Percentiles rank a stretch among this genome's conserved stretches.
phyloP scores from a whole-genome alignment of 1,284 basidiomycete genomes.

The Xanthoconium separans region DNA sequence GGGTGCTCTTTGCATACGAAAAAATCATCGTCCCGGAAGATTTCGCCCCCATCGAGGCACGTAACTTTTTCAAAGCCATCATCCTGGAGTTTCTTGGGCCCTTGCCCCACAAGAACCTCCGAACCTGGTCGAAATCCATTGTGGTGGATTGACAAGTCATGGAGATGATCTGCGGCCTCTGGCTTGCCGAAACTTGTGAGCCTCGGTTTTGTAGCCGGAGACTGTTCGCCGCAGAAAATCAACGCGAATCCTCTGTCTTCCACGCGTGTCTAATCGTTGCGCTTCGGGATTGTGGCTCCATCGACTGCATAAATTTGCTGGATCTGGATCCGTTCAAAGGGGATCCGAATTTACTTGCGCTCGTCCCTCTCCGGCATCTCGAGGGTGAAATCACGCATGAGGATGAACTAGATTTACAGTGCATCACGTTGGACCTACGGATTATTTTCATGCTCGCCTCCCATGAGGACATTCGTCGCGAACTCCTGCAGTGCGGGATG shows the following conservation, averaged over 20 bases:
- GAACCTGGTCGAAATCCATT: slow-evolving; percentile 25
- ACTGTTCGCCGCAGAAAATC: background rate
- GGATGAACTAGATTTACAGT: slow-evolving; percentile 18
- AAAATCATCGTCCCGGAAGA: slow-evolving; percentile 10
- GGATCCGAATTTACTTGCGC: slow-evolving; percentile 19
- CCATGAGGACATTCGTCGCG: slow-evolving; percentile 15
- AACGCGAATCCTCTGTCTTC: slow-evolving; percentile 31
- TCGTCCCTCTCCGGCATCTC: slow-evolving; percentile 24
- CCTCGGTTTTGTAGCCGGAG: slow-evolving; percentile 25
- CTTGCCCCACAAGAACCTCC: slow-evolving; percentile 19
- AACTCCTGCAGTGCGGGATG: slow-evolving; percentile 21
- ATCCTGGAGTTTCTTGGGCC: slow-evolving; percentile 29
- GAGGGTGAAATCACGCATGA: slow-evolving; percentile 22
- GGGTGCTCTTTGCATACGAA: slow-evolving; percentile 25
- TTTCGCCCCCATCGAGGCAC: slow-evolving; percentile 9
- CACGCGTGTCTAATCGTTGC: slow-evolving; percentile 29
- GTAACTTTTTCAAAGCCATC: slow-evolving; percentile 18
- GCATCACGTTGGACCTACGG: slow-evolving; percentile 31
- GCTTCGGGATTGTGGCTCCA: slow-evolving; percentile 12
- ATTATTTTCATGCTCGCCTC: slow-evolving; percentile 22
- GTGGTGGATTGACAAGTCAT: slow-evolving; percentile 25
- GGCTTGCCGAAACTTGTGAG: slow-evolving; percentile 27
- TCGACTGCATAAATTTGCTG: slow-evolving; percentile 27
- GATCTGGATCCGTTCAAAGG: slow-evolving; percentile 14
- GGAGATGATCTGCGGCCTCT: slow-evolving; percentile 28